Base-by-base conservation (phyloP, 345 rosid genomes). In the Durio zibethinus region DNA sequence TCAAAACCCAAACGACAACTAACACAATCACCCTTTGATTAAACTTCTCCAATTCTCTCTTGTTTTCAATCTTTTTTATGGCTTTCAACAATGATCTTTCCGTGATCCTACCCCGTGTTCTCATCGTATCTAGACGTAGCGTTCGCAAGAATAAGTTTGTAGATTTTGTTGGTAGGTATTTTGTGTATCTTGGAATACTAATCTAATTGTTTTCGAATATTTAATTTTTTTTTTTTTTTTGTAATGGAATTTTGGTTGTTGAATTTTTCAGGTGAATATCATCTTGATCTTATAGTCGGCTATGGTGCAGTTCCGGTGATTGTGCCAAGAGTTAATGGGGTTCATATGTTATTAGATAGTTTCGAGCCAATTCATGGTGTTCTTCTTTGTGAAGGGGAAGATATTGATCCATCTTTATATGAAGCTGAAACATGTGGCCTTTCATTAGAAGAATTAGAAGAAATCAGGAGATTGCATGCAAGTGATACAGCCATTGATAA, bases 321-420 rank as follows among this genome's bases (percentile, higher is more conserved):
- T 20, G 94, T 94, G 20, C 97, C 97, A 10, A 84, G 98, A 11
- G 97, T 92, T 20, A 87, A 61, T 71, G 97, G 98, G 5, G 89
- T 94, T 63, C 90, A 92, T 79, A 84, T 83, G 90, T 78, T 94
- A 54, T 57, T 94, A 0, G 91, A 90, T 25, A 92, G 96, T 82
- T 94, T 94, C 78, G 90, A 94, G 82, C 98, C 98, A 4, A 90
- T 94, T 87, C 98, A 93, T 60, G 97, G 98, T 5, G 97, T 94
- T 73, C 97, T 94, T 45, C 95, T 92, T 0, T 94, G 97, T 50
- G 97, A 93, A 86, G 98, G 98, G 18, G 98, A 93, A 81, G 98
- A 93, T 73, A 88, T 94, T 23, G 97, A 94, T 71, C 98, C 98
- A 16, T 90, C 98, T 11, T 72, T 90, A 2, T 94, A 90, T 70